phyloP scores from a whole-genome alignment of 352 stramenopile genomes.

The Pythium oligandrum region DNA sequence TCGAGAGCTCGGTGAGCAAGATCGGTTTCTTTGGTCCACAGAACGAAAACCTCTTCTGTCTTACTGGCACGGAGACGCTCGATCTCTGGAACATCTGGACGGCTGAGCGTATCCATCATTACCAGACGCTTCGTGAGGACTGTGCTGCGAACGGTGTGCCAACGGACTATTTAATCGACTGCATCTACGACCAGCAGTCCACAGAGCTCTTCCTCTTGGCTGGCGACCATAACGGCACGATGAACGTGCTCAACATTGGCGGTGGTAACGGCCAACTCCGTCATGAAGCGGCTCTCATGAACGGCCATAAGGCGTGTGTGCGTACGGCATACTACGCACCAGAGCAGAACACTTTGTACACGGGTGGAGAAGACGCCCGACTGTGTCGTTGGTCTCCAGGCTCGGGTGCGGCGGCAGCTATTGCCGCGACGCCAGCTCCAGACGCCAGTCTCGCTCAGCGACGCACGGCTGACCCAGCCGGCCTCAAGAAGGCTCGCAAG shows the following conservation, averaged over 20 bases:
- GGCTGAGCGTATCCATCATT: slow-evolving; percentile 78
- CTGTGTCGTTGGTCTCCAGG: slow-evolving; percentile 71
- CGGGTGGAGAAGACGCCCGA: slow-evolving; percentile 83
- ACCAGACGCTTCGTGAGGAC: slow-evolving; percentile 64
- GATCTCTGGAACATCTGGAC: slow-evolving; percentile 88
- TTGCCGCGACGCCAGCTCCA: not conserved
- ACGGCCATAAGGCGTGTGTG: slow-evolving; percentile 83
- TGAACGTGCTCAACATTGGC: slow-evolving; percentile 73
- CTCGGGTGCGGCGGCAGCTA: not conserved
- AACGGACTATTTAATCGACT: slow-evolving; percentile 87
- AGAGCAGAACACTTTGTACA: slow-evolving; percentile 46
- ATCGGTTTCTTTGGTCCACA: slow-evolving; percentile 86
- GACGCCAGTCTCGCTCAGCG: slow-evolving; percentile 14
- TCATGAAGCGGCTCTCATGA: slow-evolving; percentile 40
- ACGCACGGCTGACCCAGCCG: slow-evolving; percentile 32
- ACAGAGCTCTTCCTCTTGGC: slow-evolving; percentile 74
- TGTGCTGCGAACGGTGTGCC: slow-evolving; percentile 57
- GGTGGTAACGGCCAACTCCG: slow-evolving; percentile 44
- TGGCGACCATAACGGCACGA: slow-evolving; percentile 68
- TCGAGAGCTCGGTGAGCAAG: slow-evolving; percentile 84
- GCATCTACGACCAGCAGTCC: slow-evolving; percentile 69
- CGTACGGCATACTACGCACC: slow-evolving; percentile 76
- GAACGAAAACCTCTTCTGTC: slow-evolving; percentile 77
- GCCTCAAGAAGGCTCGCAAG: slow-evolving; percentile 71
- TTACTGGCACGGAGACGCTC: slow-evolving; percentile 86